These are phyloP conservation scores for Ustilago loliicola DNA, from an alignment of 1,284 basidiomycete genomes.

Conservation along the genomic window DNA sequence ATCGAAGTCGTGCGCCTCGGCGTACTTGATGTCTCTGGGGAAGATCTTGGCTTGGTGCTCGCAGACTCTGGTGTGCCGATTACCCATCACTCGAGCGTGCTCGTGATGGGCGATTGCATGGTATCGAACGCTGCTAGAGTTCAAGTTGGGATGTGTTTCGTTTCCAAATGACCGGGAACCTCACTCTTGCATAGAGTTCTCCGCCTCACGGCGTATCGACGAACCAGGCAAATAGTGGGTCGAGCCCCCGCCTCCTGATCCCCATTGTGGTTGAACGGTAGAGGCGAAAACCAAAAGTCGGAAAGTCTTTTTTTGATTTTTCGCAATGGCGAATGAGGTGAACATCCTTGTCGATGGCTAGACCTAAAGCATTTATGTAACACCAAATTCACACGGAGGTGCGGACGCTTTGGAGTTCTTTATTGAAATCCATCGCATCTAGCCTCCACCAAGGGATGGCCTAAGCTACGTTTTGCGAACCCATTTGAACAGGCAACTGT, in stretches of 20 bases:
- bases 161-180: conserved; percentile 11
- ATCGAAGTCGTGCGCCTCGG: not conserved
- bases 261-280: not conserved
- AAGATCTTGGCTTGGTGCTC: conserved; percentile 1
- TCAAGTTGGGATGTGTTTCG: not conserved
- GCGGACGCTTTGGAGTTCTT: no score
- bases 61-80: not conserved
- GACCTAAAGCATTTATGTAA: no score
- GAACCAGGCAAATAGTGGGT: conserved; percentile 1
- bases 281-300: conserved; percentile 3
- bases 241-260: not conserved
- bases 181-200: not conserved
- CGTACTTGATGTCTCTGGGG: conserved; percentile 4
- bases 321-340: conserved; percentile 7
- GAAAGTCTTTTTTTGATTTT: not conserved
- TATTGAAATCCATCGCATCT: no score
- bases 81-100: conserved; percentile 3
- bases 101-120: conserved; percentile 1
- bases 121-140: conserved; percentile 7
- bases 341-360: conserved; percentile 5
- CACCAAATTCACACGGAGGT: no score
- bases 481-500: conserved; percentile 3
- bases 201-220: not conserved
- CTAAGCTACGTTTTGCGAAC: conserved; percentile 4
- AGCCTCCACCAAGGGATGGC: conserved; percentile 10